Percentiles rank a stretch among this genome's conserved stretches.
Evolutionary conservation across 345 rosid genomes (phyloP).

Genomic region (Schrenkiella parvula): DNA sequence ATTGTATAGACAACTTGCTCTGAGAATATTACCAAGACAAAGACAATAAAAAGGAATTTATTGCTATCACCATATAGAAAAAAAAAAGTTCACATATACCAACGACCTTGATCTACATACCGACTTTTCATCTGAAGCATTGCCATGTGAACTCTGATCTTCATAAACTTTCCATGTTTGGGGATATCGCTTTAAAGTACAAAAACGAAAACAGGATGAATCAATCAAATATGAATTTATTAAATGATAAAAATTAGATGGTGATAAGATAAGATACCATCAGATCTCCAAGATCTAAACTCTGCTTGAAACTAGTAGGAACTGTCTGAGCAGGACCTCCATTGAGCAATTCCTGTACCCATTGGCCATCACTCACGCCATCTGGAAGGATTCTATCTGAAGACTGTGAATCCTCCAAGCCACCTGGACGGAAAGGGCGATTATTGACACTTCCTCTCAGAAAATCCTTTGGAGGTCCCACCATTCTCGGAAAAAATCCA

Average conservation of each 20-base stretch:
- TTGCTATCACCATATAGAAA: neutral
- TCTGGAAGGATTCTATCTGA: conserved; percentile 60
- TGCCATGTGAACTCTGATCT: conserved; percentile 45
- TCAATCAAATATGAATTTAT: neutral
- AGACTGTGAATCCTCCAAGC: conserved; percentile 68
- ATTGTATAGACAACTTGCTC: conserved; percentile 78
- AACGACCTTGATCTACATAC: conserved; percentile 42
- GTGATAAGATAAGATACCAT: conserved; percentile 44
- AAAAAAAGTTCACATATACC: conserved; percentile 3
- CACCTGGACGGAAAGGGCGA: conserved; percentile 97
- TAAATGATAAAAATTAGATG: neutral
- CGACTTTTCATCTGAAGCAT: conserved; percentile 50
- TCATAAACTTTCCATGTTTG: conserved; percentile 63
- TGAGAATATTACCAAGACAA: conserved; percentile 36
- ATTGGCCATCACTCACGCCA: conserved; percentile 72
- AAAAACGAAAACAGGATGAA: conserved; percentile 19
- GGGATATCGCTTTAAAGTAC: conserved; percentile 55
- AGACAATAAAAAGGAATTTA: neutral
- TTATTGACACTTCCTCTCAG: conserved; percentile 83
- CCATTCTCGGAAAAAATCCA: conserved; percentile 55
- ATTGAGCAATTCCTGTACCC: conserved; percentile 68
- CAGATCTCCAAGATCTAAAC: conserved; percentile 77
- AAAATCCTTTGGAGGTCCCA: conserved; percentile 71
- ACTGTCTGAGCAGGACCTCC: conserved; percentile 67
- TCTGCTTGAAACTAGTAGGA: conserved; percentile 84